Evolutionary conservation across 2,329 filamentous ascomycete genomes (phyloP).

Genomic region (Diaporthe ampelina): DNA sequence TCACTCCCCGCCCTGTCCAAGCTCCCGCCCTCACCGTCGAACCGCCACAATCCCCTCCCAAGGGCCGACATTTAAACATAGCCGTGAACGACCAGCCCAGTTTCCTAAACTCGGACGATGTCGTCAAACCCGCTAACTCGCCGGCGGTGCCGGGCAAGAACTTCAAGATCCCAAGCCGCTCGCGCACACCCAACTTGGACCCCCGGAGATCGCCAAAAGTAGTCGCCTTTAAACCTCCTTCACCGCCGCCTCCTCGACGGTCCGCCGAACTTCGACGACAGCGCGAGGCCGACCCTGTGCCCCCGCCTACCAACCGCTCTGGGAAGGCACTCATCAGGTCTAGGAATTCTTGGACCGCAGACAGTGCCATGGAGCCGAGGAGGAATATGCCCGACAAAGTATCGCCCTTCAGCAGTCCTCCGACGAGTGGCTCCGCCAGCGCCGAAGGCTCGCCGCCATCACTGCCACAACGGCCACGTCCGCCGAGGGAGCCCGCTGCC

Average conservation of each 20-base stretch:
- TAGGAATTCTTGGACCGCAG: conserved; percentile 46
- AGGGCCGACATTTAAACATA: conserved; percentile 55
- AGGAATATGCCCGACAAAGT: conserved; percentile 59
- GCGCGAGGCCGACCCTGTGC: conserved; percentile 57
- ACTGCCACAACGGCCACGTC: conserved; percentile 65
- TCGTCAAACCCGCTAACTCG: conserved; percentile 55
- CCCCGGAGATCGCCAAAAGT: conserved; percentile 63
- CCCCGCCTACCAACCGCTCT: conserved; percentile 82
- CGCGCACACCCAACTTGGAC: conserved; percentile 65
- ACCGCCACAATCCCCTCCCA: conserved; percentile 78
- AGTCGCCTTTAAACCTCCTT: conserved; percentile 67
- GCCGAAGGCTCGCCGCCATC: conserved; percentile 67
- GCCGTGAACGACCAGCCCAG: conserved; percentile 57
- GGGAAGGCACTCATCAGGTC: conserved; percentile 71
- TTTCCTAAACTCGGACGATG: conserved; percentile 64
- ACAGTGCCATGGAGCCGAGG: conserved; percentile 50
- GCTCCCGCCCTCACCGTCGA: conserved; percentile 76
- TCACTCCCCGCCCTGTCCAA: conserved; percentile 61
- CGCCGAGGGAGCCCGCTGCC: conserved; percentile 54
- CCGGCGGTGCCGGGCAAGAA: conserved; percentile 59
- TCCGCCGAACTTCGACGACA: conserved; percentile 71
- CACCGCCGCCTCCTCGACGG: conserved; percentile 73
- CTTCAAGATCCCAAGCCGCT: conserved; percentile 65
- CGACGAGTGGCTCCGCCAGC: conserved; percentile 73
- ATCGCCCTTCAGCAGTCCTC: conserved; percentile 91